Conservation (phyloP, 1,284 basidiomycete genomes). For the Boletus semigastroideus region DNA sequence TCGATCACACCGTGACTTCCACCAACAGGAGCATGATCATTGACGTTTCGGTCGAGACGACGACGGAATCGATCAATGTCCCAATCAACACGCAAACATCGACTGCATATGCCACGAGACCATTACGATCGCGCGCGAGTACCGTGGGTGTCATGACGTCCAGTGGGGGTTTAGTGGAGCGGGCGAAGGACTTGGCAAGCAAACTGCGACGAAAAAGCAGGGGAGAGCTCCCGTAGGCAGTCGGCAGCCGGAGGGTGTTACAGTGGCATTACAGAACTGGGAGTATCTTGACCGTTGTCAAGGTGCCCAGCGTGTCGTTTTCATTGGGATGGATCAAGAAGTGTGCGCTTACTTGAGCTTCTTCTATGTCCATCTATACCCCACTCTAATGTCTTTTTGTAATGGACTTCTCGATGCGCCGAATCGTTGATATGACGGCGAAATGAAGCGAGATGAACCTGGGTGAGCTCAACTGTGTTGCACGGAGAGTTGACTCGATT, state of each 20-base stretch:
- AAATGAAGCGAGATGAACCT: constrained; percentile 27
- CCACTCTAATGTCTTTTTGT: constrained; percentile 14
- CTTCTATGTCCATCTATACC: constrained; percentile 31
- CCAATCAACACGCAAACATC: constrained; percentile 28
- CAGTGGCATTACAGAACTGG: constrained; percentile 12
- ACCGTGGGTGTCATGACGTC: constrained; percentile 36
- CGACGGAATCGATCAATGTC: constrained; percentile 43
- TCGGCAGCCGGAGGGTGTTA: constrained; percentile 15
- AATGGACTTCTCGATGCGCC: constrained; percentile 17
- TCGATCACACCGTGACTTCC: constrained; percentile 39
- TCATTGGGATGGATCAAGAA: constrained; percentile 14
- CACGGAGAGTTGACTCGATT: constrained; percentile 14
- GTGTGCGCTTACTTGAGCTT: constrained; percentile 13
- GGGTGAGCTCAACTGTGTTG: constrained; percentile 6
- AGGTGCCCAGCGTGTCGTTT: constrained; percentile 21
- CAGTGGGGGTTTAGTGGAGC: constrained; percentile 41
- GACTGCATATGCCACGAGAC: constrained; percentile 40
- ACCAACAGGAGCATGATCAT: constrained; percentile 42
- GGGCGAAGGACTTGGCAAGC: constrained; percentile 49
- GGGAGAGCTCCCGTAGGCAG: constrained; percentile 17
- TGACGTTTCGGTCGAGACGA: constrained; percentile 59
- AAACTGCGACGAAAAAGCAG: constrained; percentile 50
- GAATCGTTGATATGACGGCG: constrained; percentile 18
- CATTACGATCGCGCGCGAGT: constrained; percentile 41
- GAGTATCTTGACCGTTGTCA: constrained; percentile 23